A percentile compares a stretch with the other conserved stretches of the same genome.
Evolutionary conservation across 2,329 filamentous ascomycete genomes (phyloP).

Genomic region (Neocucurbitaria cava): DNA sequence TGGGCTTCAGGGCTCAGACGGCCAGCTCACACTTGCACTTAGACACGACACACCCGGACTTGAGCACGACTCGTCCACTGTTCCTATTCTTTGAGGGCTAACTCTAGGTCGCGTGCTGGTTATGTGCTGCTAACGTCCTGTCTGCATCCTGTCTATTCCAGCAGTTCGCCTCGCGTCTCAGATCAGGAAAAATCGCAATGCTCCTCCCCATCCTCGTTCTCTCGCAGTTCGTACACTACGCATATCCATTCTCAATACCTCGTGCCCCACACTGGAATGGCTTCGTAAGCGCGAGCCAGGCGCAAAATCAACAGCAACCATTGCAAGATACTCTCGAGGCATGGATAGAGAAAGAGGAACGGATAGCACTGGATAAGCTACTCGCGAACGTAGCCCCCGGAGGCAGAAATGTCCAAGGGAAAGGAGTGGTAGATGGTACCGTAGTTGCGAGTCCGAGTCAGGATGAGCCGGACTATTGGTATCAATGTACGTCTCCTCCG

Average conservation of each 20-base stretch:
- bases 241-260: conserved; percentile 42
- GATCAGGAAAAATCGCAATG: conserved; percentile 7
- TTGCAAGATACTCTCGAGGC: conserved; percentile 38
- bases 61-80: background rate
- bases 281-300: conserved; percentile 26
- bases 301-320: conserved; percentile 33
- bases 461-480: conserved; percentile 53
- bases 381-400: conserved; percentile 53
- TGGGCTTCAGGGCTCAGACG: conserved; percentile 6
- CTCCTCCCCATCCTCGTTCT: conserved; percentile 10
- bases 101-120: background rate
- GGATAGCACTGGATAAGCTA: conserved; percentile 46
- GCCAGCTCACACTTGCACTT: conserved; percentile 1
- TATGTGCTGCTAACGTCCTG: background rate
- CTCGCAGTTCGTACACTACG: conserved; percentile 15
- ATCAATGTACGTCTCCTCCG: conserved; percentile 46
- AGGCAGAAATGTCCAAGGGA: conserved; percentile 46
- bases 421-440: conserved; percentile 47
- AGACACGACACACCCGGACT: background rate
- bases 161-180: background rate
- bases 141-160: background rate
- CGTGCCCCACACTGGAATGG: conserved; percentile 16
- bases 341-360: conserved; percentile 48
- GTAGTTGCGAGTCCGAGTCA: conserved; percentile 54
- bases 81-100: background rate